A percentile compares a stretch with the other conserved stretches of the same genome.
These are phyloP conservation scores for Parascedosporium putredinis DNA, from an alignment of 2,329 filamentous ascomycete species.

Conservation along the genomic window DNA sequence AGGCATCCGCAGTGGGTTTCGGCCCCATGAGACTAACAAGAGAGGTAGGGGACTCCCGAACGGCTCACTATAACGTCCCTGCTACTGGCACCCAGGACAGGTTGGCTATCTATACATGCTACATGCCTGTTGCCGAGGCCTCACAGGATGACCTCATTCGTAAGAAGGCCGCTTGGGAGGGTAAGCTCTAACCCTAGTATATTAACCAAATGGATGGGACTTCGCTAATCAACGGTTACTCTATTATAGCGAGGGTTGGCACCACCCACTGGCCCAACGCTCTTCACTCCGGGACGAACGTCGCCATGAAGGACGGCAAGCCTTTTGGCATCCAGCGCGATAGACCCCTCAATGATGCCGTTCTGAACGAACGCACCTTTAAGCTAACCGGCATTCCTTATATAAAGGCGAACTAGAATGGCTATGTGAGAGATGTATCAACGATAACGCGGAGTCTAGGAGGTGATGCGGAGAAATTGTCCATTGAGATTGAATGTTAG, in stretches of 20 bases:
- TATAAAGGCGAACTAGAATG: conserved; percentile 11
- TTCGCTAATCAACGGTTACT: neutral
- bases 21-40: neutral
- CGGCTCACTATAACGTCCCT: conserved; percentile 30
- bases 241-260: conserved; percentile 17
- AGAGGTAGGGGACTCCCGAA: conserved; percentile 21
- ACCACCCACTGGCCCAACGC: conserved; percentile 33
- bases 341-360: conserved; percentile 27
- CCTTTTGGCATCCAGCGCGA: conserved; percentile 23
- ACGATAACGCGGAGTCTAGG: neutral
- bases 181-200: conserved; percentile 8
- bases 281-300: conserved; percentile 13
- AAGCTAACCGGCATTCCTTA: conserved; percentile 39
- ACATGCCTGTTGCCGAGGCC: conserved; percentile 26
- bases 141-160: conserved; percentile 28
- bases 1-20: neutral
- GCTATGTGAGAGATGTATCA: neutral
- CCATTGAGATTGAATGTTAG: neutral
- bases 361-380: conserved; percentile 29
- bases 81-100: conserved; percentile 15
- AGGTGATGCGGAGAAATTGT: neutral
- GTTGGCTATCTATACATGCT: conserved; percentile 2
- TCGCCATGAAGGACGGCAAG: conserved; percentile 15
- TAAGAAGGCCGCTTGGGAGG: conserved; percentile 30
- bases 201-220: no score